Percentiles rank a stretch among this genome's conserved stretches.
Conservation (phyloP, 805 yeast genomes). For the Citeromyces matritensis region DNA sequence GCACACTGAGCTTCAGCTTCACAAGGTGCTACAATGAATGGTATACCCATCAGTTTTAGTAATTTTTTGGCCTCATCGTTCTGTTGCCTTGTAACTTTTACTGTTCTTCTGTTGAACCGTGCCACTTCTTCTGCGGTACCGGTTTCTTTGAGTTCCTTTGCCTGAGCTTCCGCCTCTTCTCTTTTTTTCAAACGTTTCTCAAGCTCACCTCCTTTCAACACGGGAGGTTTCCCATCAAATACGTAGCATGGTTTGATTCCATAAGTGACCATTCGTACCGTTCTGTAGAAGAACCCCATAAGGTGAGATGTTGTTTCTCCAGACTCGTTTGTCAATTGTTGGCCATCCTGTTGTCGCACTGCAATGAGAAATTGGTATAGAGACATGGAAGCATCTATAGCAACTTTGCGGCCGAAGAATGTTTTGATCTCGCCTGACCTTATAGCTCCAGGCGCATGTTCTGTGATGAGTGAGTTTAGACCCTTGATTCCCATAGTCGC, state of each 20-base stretch:
- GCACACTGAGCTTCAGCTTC: constrained; percentile 99
- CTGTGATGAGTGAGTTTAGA: constrained; percentile 71
- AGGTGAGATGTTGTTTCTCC: constrained; percentile 92
- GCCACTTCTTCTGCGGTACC: constrained; percentile 67
- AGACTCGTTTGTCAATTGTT: constrained; percentile 68
- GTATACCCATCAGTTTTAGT: constrained; percentile 85
- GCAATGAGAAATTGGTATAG: constrained; percentile 91
- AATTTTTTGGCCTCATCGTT: constrained; percentile 86
- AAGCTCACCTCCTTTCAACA: constrained; percentile 81
- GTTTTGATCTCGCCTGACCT: constrained; percentile 69
- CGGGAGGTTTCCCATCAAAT: constrained; percentile 97
- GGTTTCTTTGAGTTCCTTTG: constrained; percentile 63
- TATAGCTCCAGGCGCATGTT: constrained; percentile 78
- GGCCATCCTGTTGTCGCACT: constrained; percentile 95
- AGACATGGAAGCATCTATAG: constrained; percentile 95
- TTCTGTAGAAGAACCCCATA: constrained; percentile 93
- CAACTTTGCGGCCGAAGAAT: constrained; percentile 90
- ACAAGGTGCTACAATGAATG: constrained; percentile 86
- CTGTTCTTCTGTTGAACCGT: constrained; percentile 75
- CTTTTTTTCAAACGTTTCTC: constrained; percentile 71
- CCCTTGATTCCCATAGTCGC: constrained; percentile 35
- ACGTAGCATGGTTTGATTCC: constrained; percentile 97
- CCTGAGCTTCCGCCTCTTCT: constrained; percentile 68
- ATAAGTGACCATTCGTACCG: constrained; percentile 75
- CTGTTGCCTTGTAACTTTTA: constrained; percentile 77